phyloP scores from a whole-genome alignment of 2,329 filamentous ascomycete genomes.

The Apiospora arundinis region DNA sequence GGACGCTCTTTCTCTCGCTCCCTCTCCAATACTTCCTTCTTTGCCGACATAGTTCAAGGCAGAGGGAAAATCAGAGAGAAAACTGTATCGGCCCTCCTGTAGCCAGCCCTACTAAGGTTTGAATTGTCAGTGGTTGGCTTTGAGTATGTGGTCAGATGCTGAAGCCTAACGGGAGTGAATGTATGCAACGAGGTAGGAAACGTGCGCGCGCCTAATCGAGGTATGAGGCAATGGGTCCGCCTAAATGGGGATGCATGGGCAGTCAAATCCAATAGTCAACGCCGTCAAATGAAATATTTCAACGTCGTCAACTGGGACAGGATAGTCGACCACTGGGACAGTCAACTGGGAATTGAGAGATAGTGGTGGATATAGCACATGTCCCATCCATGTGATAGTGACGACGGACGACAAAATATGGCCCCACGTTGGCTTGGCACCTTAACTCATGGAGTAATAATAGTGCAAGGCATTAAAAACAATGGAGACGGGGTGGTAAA shows the following conservation, averaged over 20 bases:
- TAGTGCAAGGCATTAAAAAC: conserved; percentile 5
- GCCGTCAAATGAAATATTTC: neutral
- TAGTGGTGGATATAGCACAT: conserved; percentile 18
- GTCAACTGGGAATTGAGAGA: conserved; percentile 13
- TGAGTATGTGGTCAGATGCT: conserved; percentile 15
- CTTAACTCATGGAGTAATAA: conserved; percentile 5
- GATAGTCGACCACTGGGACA: neutral
- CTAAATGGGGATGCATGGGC: neutral
- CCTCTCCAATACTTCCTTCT: conserved; percentile 20
- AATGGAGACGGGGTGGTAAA: neutral
- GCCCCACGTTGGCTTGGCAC: conserved; percentile 17
- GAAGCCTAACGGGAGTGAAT: neutral
- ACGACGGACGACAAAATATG: conserved; percentile 19
- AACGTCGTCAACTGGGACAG: neutral
- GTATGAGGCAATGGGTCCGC: conserved; percentile 16
- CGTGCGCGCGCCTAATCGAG: conserved; percentile 6
- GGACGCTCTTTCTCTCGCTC: conserved; percentile 12
- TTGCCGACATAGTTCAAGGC: conserved; percentile 23
- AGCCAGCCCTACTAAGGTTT: conserved; percentile 20
- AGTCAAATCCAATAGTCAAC: neutral
- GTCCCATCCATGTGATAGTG: conserved; percentile 13
- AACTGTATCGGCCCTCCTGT: conserved; percentile 14
- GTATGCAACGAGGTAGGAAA: neutral
- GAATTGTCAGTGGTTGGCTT: conserved; percentile 23
- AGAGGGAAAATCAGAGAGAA: conserved; percentile 15